phyloP scores from a whole-genome alignment of 2,329 filamentous ascomycete species.

The Colletotrichum sp. region DNA sequence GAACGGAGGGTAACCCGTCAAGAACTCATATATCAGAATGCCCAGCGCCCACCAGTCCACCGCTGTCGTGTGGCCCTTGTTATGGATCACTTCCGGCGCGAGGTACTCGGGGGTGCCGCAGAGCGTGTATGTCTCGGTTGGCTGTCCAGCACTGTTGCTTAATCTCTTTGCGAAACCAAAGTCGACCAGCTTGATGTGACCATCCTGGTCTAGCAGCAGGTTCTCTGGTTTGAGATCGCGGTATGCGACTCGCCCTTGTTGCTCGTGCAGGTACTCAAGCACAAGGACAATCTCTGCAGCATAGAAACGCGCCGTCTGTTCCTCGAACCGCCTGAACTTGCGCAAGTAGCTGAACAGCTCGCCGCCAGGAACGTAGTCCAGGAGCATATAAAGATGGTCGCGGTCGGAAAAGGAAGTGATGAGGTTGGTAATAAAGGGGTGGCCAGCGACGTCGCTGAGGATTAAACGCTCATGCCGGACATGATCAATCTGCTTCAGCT shows the following conservation, averaged over 20 bases:
- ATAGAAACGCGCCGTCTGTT: conserved; percentile 80
- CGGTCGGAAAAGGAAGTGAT: conserved; percentile 80
- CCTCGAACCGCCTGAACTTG: conserved; percentile 79
- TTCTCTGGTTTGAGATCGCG: conserved; percentile 86
- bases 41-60: conserved; percentile 91
- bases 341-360: conserved; percentile 86
- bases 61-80: conserved; percentile 76
- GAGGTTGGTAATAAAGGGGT: conserved; percentile 84
- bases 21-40: conserved; percentile 83
- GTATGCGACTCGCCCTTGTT: conserved; percentile 79
- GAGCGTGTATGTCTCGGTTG: conserved; percentile 78
- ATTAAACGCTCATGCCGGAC: conserved; percentile 84
- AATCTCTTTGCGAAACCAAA: conserved; percentile 87
- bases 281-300: conserved; percentile 84
- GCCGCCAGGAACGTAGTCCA: conserved; percentile 83
- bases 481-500: conserved; percentile 86
- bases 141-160: conserved; percentile 55
- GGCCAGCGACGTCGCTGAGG: conserved; percentile 76
- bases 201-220: conserved; percentile 76
- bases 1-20: conserved; percentile 85
- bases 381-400: conserved; percentile 81
- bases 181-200: conserved; percentile 83
- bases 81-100: conserved; percentile 83
- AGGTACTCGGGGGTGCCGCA: conserved; percentile 87
- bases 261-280: conserved; percentile 80